phyloP scores from a whole-genome alignment of 2,329 filamentous ascomycete genomes.

The Fusarium cicatricum region DNA sequence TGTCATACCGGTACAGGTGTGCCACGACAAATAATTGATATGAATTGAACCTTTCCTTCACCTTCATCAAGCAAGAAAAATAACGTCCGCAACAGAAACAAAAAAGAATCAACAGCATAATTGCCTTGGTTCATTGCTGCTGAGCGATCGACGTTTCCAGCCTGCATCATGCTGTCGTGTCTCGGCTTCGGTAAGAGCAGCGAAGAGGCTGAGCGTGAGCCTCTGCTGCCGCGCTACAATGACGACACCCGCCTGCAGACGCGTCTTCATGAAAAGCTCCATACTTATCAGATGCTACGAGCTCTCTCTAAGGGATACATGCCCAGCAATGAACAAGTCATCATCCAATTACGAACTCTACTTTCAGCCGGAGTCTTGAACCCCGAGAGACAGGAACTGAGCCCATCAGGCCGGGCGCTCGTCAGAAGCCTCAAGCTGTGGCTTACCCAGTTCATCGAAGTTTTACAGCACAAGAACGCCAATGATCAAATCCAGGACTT shows the following conservation, averaged over 20 bases:
- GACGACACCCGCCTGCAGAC: conserved; percentile 83
- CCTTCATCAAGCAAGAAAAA: background rate
- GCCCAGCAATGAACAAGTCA: conserved; percentile 87
- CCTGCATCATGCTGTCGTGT: conserved; percentile 65
- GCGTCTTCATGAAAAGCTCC: conserved; percentile 85
- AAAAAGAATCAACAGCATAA: background rate
- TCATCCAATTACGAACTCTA: conserved; percentile 80
- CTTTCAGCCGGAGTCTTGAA: conserved; percentile 82
- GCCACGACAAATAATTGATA: background rate
- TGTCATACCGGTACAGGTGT: no score
- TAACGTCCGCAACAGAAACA: background rate
- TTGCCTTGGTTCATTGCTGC: background rate
- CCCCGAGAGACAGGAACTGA: conserved; percentile 73
- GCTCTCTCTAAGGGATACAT: conserved; percentile 86
- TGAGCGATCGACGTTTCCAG: background rate
- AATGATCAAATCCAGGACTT: conserved; percentile 91
- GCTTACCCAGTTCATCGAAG: conserved; percentile 81
- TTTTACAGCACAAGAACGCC: conserved; percentile 83
- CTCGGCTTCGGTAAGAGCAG: conserved; percentile 63
- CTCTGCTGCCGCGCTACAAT: conserved; percentile 82
- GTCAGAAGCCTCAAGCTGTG: conserved; percentile 76
- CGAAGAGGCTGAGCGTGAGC: conserved; percentile 72
- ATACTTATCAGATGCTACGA: conserved; percentile 89
- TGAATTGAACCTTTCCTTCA: conserved; percentile 5
- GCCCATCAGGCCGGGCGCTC: conserved; percentile 77